These are phyloP conservation scores for Pyrenophora seminiperda DNA, from an alignment of 2,329 filamentous ascomycete genomes.

Conservation along the genomic window DNA sequence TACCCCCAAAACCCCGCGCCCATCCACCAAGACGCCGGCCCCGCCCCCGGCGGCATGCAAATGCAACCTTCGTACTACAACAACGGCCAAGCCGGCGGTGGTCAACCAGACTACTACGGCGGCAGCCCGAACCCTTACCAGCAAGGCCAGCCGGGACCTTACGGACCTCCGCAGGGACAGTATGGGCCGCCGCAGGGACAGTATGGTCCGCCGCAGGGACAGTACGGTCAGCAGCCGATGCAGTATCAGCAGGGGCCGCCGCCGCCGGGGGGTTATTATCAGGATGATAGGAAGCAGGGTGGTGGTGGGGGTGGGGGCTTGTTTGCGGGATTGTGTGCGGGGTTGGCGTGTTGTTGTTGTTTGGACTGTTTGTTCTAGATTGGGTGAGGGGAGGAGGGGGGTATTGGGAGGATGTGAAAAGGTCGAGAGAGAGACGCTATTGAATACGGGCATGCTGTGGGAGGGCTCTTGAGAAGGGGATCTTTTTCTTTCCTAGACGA, in stretches of 20 bases:
- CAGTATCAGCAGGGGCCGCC: slow-evolving; percentile 43
- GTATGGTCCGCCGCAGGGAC: slow-evolving; percentile 26
- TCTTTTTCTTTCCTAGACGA: no score
- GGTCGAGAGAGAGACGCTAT: no score
- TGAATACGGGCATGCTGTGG: no score
- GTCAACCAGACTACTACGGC: slow-evolving; percentile 28
- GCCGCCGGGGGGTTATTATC: slow-evolving; percentile 48
- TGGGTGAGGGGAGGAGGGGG: neutral
- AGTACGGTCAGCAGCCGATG: slow-evolving; percentile 45
- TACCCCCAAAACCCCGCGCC: slow-evolving; percentile 43
- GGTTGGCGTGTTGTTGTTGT: slow-evolving; percentile 58
- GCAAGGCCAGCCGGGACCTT: slow-evolving; percentile 28
- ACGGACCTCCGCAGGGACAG: slow-evolving; percentile 24
- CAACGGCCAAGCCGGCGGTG: slow-evolving; percentile 20
- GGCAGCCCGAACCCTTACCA: slow-evolving; percentile 32
- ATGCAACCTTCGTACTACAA: slow-evolving; percentile 27
- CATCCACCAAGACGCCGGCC: slow-evolving; percentile 38
- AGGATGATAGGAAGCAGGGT: slow-evolving; percentile 37
- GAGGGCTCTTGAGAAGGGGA: no score
- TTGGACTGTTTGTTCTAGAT: slow-evolving; percentile 57
- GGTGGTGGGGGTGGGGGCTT: slow-evolving; percentile 47
- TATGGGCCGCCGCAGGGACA: slow-evolving; percentile 31
- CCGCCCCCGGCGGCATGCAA: slow-evolving; percentile 22
- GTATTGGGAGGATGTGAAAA: no score
- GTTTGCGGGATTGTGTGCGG: slow-evolving; percentile 51